Base-by-base conservation (phyloP, 2,329 filamentous ascomycete species). In the Setomelanomma holmii region DNA sequence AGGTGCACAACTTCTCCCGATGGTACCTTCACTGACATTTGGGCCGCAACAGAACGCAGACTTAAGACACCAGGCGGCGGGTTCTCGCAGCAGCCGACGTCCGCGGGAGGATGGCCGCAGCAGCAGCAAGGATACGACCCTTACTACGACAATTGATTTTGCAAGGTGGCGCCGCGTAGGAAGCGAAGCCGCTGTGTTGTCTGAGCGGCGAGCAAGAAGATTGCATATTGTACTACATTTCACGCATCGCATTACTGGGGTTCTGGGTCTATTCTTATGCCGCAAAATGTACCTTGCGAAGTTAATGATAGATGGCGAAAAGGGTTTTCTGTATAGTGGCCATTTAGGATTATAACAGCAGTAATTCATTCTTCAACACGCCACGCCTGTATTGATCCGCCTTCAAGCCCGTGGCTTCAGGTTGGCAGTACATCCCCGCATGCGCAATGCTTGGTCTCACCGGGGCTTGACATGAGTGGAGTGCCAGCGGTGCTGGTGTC, bases 131-230 rank as follows among this genome's bases (percentile, higher is more conserved):
- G 69, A 53, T 74, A 73, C 52, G 73, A 76, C 34, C 55, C 58
- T 56, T 75, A 75, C 61, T 72, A 75, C 69, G 71, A 76, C 60
- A 66, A 74, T 61, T 74, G 63, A 69, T 64, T 64, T 58, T 53
- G 58, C 60, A 62, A 55, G 51, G 66, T 67, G 64, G 67, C 65
- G 65, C 68, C 46, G 61, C 55, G 58, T 66, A 52, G 63, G 54
- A 64, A 56, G 57, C 51, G 53, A 55, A 58, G 51, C 50, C 45
- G 61, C 41, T 42, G 54, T 42, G 56, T 51, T 50, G 54, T 51
- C 55, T 61, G 54, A 44, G 59, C 58, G 57, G 56, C 42, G 55
- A 56, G 55, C 50, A 51, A 61, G 57, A 58, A 63, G 56, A 64
- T 56, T 63, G 66, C 67, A 64, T 65, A 53, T 63, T 56, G 66